These are phyloP conservation scores for Monosporascus cannonballus DNA, from an alignment of 2,329 filamentous ascomycete species.

Conservation along the genomic window DNA sequence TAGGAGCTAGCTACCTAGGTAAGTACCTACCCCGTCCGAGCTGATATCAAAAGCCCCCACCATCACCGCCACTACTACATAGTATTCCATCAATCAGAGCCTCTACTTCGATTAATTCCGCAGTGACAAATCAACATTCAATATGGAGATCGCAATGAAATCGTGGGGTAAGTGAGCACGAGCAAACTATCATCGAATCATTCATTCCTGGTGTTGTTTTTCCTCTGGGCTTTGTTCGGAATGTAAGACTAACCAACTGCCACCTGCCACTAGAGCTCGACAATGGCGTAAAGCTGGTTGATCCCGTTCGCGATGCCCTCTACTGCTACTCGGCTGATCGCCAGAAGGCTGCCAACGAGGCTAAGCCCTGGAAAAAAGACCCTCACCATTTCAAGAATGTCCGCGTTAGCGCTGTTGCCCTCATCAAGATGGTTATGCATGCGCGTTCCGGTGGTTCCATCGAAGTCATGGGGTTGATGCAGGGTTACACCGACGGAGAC, in stretches of 20 bases:
- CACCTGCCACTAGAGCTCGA: constrained; percentile 62
- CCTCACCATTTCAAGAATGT: constrained; percentile 88
- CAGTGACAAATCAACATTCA: constrained; percentile 7
- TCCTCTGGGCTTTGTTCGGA: too few species aligned
- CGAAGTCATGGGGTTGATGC: constrained; percentile 98
- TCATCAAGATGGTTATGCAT: constrained; percentile 99
- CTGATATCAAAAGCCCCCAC: constrained; percentile 1
- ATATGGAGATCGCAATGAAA: constrained; percentile 52
- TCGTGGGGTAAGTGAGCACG: constrained; percentile 48
- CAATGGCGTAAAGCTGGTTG: constrained; percentile 77
- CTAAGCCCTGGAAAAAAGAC: constrained; percentile 71
- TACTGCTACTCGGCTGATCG: constrained; percentile 71
- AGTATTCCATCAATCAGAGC: too few species aligned
- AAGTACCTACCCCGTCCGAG: constrained; percentile 1
- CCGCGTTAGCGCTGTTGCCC: constrained; percentile 85
- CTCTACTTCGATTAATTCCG: too few species aligned
- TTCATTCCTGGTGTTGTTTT: too few species aligned
- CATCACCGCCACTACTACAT: background rate
- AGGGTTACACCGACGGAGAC: constrained; percentile 82
- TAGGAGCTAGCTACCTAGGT: constrained; percentile 8
- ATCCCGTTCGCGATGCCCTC: constrained; percentile 82
- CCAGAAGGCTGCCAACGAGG: constrained; percentile 59
- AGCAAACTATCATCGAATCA: background rate
- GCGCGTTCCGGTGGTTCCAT: constrained; percentile 87
- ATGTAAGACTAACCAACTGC: constrained; percentile 1